These are phyloP conservation scores for Cicer cuneatum DNA, from an alignment of 306 rosid genomes.

Conservation along the genomic window DNA sequence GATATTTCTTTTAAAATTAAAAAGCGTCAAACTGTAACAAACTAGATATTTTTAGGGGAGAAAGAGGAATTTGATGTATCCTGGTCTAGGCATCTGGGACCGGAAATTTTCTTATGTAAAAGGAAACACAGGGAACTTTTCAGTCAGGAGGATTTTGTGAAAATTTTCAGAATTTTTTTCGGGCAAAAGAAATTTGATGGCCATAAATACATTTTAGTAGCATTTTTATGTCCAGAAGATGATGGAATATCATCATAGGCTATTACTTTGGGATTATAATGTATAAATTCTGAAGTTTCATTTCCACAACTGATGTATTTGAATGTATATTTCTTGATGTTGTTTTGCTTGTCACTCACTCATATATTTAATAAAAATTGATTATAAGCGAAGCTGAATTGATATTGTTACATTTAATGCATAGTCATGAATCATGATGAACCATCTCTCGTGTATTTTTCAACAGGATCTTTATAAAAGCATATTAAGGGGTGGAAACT, in stretches of 20 bases:
- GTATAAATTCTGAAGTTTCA: not conserved
- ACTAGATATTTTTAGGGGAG: not conserved
- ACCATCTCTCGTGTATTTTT: conserved; percentile 4
- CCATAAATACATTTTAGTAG: conserved; percentile 3
- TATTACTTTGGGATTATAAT: conserved; percentile 4
- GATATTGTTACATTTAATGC: conserved; percentile 14
- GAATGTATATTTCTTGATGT: not conserved
- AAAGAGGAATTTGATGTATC: conserved; percentile 6
- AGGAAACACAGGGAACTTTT: conserved; percentile 17
- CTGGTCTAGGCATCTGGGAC: not conserved
- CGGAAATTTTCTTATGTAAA: conserved; percentile 20
- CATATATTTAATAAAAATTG: conserved; percentile 8
- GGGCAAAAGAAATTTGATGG: not conserved
- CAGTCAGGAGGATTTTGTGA: not conserved
- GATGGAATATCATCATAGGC: conserved; percentile 1
- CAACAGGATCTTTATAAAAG: conserved; percentile 86
- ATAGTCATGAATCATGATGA: conserved; percentile 29
- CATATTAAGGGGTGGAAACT: conserved; percentile 66
- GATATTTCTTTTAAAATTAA: not conserved
- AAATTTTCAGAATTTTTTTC: not conserved
- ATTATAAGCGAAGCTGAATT: conserved; percentile 11
- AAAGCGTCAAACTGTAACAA: too few relatives aligned
- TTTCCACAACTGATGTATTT: conserved; percentile 10
- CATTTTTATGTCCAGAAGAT: conserved; percentile 35
- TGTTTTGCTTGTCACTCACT: conserved; percentile 17